Base-by-base conservation (phyloP, 257 asterid genomes). In the Solanum lignicaule region DNA sequence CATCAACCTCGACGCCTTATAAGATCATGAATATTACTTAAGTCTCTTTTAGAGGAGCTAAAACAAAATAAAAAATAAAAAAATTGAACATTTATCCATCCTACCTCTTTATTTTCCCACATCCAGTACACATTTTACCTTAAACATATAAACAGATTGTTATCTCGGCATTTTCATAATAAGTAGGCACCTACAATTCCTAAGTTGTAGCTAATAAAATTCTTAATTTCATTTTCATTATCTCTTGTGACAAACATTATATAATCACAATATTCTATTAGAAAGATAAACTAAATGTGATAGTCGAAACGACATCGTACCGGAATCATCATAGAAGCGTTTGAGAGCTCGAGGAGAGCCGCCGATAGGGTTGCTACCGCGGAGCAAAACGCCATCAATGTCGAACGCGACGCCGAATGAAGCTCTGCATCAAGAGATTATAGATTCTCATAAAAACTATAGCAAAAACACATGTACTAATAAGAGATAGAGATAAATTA, bases 361-460 rank as follows among this genome's bases (percentile, higher is more conserved):
- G 83, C 98, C 98, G 52, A 95, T 94, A 41, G 98, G 97, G 86
- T 90, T 90, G 48, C 90, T 91, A 32, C 98, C 98, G 3, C 95
- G 94, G 38, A 97, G 93, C 88, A 97, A 88, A 88, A 97, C 98
- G 91, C 99, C 99, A 55, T 97, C 99, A 55, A 97, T 95, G 93
- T 97, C 98, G 88, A 97, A 95, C 2, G 98, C 98, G 88, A 97
- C 92, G 90, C 98, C 98, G 52, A 95, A 95, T 32, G 92, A 52
- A 3, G 88, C 32, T 52, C 84, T 82, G 74, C 93, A 91, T 88
- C 39, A 83, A 84, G 86, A 88, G 78, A 36, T 33, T 25, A 89
- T 73, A 58, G 86, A 62, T 85, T 81, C 75, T 29, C 55, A 60
- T 65, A 84, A 36, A 13, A 13, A n/a, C 21, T 5, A 69, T n/a